These are phyloP conservation scores for Solanum hybrid DNA, from an alignment of 305 asterid genomes.

Conservation along the genomic window DNA sequence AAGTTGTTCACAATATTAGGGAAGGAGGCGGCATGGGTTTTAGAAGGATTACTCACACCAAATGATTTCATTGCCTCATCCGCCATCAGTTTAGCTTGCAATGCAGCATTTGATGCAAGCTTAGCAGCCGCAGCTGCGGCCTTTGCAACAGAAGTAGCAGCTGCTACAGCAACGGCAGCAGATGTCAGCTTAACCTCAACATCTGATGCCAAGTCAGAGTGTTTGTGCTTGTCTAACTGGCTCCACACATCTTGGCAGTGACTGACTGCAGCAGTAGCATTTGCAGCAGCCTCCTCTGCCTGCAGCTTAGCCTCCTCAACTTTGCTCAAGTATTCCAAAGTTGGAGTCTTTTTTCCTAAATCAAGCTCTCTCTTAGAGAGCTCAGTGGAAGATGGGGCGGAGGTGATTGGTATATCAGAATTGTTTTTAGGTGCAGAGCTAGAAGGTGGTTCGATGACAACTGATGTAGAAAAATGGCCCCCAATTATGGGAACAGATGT, in stretches of 20 bases:
- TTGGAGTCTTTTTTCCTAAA: conserved; percentile 36
- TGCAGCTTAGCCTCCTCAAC: conserved; percentile 79
- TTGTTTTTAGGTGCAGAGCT: conserved; percentile 34
- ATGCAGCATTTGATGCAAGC: conserved; percentile 80
- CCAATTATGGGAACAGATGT: conserved; percentile 27
- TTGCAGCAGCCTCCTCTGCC: conserved; percentile 76
- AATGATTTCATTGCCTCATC: conserved; percentile 50
- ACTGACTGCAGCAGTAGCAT: conserved; percentile 71
- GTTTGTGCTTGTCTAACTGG: conserved; percentile 53
- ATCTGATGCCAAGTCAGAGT: conserved; percentile 52
- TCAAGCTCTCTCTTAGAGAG: conserved; percentile 31
- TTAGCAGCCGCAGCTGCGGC: conserved; percentile 99
- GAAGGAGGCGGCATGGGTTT: conserved; percentile 13
- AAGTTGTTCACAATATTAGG: conserved; percentile 27
- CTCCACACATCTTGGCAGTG: conserved; percentile 84
- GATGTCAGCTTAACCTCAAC: conserved; percentile 70
- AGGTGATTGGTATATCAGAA: conserved; percentile 32
- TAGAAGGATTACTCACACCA: conserved; percentile 27
- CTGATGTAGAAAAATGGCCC: conserved; percentile 58
- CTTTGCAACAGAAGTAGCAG: conserved; percentile 94
- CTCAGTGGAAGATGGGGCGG: conserved; percentile 33
- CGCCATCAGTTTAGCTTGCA: conserved; percentile 83
- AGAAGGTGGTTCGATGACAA: conserved; percentile 48
- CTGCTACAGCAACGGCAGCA: conserved; percentile 84
- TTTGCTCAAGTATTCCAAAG: conserved; percentile 38